Base-by-base conservation (phyloP, 75 land plant genomes). In the Picea glauca region DNA sequence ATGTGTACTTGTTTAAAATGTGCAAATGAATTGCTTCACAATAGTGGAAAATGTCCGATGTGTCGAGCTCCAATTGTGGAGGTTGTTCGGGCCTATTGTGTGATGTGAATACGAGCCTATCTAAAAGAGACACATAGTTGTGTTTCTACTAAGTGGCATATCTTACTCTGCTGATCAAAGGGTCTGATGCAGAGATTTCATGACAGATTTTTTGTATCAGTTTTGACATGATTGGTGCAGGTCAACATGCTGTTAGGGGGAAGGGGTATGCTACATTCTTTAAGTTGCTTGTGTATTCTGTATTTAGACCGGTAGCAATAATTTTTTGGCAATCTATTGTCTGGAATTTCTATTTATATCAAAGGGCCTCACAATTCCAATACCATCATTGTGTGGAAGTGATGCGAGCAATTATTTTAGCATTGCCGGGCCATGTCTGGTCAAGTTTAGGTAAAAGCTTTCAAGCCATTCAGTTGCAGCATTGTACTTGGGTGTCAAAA, bases 31-130 rank as follows among this genome's bases (percentile, higher is more conserved):
- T 86, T 96, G 81, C 80, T 90, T 35, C 84, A 85, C 30, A 83
- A 89, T 13, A 91, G 91, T 61, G 93, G 93, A 30, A 93, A 86
- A 76, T 96, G 98, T 76, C 98, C 98, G 35, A 88, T 96, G 91
- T 96, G 98, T 72, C 89, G 96, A 30, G 98, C 98, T 59, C 96
- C 98, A n/a, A 93, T 96, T 76, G 83, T 93, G 43, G 98, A 96
- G 87, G 98, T 96, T 75, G 78, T 96, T 54, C 88, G 98, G 76
- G 98, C 98, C 57, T 96, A 89, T 68, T 92, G 90, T 13, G 83
- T 92, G 86, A 74, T 90, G 90, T 90, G 31, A 75, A 75, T 58
- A 75, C 9, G 56, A 8, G 11, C n/a, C 56, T 50, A 8, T 50
- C 56, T 9, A 8, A 50, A 50, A 50, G 56, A 50, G 56, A 50